Base-by-base conservation (phyloP, 352 stramenopile species). In the Globisporangium sylvaticum region DNA sequence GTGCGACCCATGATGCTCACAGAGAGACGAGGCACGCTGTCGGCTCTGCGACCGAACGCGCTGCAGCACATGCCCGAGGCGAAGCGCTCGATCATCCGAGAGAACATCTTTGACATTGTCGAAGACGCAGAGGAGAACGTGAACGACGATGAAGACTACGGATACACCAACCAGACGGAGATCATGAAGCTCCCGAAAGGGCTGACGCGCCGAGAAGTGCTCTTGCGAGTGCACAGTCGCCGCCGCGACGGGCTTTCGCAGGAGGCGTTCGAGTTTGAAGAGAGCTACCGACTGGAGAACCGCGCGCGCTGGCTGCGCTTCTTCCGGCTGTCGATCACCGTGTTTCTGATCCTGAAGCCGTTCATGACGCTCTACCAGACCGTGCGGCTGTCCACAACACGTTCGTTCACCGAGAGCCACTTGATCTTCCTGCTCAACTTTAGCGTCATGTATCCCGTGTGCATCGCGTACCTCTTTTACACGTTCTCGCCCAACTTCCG, bases 91-190 rank as follows among this genome's bases (percentile, higher is more conserved):
- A 71, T 88, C 27, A 74, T 89, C 25, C 70, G 78, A 25, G 82
- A 90, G 29, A 90, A 92, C 62, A 89, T 91, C 14, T 91, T 92
- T 66, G 82, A 91, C 54, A 89, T 91, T 50, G 80, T 92, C 2
- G 82, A 92, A 62, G 83, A 91, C 53, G 76, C 83, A 8, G 78
- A 89, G 22, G 72, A 71, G 5, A 77, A 79, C 6, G 67, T 65
- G 10, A 65, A 77, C 14, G 68, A 69, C 9, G 60, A 80, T 37
- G 66, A 67, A 25, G 68, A 71, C 2, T 67, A 73, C 1, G 61
- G 69, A 14, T 54, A 62, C 1, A 52, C 48, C 4, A 79, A 76
- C 42, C 78, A 63, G 53, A 81, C 83, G 22, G 86, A 83, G 12
- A 89, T 92, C 68, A 94, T 94, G 86, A 85, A 87, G 59, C 71